Evolutionary conservation across 2,329 filamentous ascomycete genomes (phyloP).

Genomic region (Metarhizium album): DNA sequence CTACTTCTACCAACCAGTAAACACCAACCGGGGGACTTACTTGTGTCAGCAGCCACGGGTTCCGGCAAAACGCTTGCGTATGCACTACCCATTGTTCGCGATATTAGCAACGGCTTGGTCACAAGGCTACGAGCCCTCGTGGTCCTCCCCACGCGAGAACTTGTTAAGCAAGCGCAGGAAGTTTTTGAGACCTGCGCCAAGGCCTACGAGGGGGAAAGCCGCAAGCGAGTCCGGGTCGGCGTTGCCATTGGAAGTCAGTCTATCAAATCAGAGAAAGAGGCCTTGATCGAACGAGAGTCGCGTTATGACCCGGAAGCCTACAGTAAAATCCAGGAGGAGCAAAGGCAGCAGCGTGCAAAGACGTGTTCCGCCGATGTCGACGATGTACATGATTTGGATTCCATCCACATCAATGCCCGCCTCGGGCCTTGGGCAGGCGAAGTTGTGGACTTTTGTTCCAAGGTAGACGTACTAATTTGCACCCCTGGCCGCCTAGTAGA

Average conservation of each 20-base stretch:
- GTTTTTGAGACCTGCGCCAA: slow-evolving; percentile 64
- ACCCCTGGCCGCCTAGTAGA: slow-evolving; percentile 89
- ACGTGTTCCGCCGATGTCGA: slow-evolving; percentile 9
- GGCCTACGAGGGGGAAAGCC: slow-evolving; percentile 41
- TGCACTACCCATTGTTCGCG: slow-evolving; percentile 71
- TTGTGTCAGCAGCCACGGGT: slow-evolving; percentile 86
- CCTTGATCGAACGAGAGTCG: slow-evolving; percentile 33
- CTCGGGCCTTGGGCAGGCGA: slow-evolving; percentile 32
- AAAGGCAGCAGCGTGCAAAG: slow-evolving; percentile 3
- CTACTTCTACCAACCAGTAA: slow-evolving; percentile 58
- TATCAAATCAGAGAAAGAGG: slow-evolving; percentile 52
- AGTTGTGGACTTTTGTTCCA: slow-evolving; percentile 54
- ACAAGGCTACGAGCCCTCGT: slow-evolving; percentile 69
- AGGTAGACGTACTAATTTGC: slow-evolving; percentile 79
- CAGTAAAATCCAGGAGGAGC: slow-evolving; percentile 16
- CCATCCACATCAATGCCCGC: slow-evolving; percentile 16
- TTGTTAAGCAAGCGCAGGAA: slow-evolving; percentile 77
- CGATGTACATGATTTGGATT: slow-evolving; percentile 11
- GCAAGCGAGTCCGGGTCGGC: slow-evolving; percentile 66
- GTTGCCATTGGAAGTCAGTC: slow-evolving; percentile 74
- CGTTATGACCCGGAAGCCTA: slow-evolving; percentile 55
- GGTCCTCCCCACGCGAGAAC: slow-evolving; percentile 80
- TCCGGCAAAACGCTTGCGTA: slow-evolving; percentile 95
- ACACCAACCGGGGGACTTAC: slow-evolving; percentile 61
- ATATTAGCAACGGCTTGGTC: slow-evolving; percentile 52